phyloP scores from a whole-genome alignment of 768 basidiomycete genomes.

The Scleroderma citrinum region DNA sequence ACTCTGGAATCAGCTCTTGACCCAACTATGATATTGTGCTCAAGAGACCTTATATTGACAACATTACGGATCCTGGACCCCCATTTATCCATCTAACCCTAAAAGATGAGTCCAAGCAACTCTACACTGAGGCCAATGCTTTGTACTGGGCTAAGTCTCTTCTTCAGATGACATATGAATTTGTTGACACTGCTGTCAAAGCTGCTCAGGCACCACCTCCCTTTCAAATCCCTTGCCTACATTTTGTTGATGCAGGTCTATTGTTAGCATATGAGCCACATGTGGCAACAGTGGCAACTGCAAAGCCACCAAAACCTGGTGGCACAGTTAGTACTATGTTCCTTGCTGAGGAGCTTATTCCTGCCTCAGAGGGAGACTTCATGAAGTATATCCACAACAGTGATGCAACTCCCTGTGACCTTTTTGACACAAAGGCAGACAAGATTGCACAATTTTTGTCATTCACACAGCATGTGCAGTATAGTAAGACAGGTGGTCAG shows the following conservation, averaged over 20 bases:
- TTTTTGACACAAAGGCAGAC: background rate
- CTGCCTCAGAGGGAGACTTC: no score
- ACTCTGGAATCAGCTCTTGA: background rate
- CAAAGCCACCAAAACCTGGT: background rate
- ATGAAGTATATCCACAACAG: background rate
- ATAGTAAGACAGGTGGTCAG: no score
- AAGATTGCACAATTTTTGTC: background rate
- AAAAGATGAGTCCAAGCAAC: background rate
- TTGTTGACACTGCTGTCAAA: background rate
- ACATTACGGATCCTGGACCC: background rate
- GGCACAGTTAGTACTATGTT: background rate
- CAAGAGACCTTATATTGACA: background rate
- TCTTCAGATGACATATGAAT: slow-evolving; percentile 3
- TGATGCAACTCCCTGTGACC: background rate
- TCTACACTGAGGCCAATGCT: slow-evolving; percentile 4
- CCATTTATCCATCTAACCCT: background rate
- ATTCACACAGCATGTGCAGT: background rate
- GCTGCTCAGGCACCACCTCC: background rate
- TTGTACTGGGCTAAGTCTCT: slow-evolving; percentile 8
- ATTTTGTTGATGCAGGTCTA: slow-evolving; percentile 6
- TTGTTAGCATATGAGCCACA: background rate
- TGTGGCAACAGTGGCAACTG: background rate
- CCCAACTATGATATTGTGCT: background rate
- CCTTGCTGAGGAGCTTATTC: background rate
- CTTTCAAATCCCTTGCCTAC: no score